A percentile compares a stretch with the other conserved stretches of the same genome.
phyloP scores from a whole-genome alignment of 2,329 filamentous ascomycete genomes.

The Ophiocordyceps robertsii region DNA sequence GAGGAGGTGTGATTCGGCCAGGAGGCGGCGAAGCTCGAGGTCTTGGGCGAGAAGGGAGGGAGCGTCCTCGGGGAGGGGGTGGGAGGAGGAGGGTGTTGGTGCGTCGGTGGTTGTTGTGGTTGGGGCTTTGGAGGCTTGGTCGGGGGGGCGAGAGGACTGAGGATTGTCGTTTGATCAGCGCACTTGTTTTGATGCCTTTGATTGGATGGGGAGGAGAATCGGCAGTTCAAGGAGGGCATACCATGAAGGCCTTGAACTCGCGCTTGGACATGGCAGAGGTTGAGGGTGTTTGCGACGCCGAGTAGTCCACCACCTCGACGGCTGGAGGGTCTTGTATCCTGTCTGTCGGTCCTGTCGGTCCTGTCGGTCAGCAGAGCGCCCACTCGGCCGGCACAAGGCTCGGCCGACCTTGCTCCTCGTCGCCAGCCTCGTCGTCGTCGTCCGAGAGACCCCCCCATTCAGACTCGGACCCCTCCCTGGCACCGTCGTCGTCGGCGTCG shows the following conservation, averaged over 20 bases:
- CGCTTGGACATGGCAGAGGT: conserved; percentile 42
- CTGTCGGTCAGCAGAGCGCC: neutral
- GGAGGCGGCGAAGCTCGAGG: conserved; percentile 76
- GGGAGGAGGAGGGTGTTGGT: conserved; percentile 6
- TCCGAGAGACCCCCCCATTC: conserved; percentile 16
- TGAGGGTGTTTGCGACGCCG: conserved; percentile 20
- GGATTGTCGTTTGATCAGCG: conserved; percentile 3
- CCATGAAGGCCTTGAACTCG: conserved; percentile 72
- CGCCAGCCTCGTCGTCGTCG: conserved; percentile 10
- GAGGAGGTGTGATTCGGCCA: conserved; percentile 85
- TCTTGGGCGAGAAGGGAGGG: conserved; percentile 75
- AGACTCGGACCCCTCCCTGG: conserved; percentile 4
- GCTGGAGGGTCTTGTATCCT: neutral
- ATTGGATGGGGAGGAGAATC: neutral
- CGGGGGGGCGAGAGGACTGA: conserved; percentile 36
- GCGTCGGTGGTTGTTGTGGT: conserved; percentile 13
- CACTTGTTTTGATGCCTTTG: too few species aligned
- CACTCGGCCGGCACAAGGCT: neutral
- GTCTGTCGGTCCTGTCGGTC: too few species aligned
- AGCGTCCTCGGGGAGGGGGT: conserved; percentile 38
- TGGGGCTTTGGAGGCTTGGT: conserved; percentile 14
- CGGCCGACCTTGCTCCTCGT: neutral
- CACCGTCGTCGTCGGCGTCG: too few species aligned
- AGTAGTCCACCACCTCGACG: conserved; percentile 52
- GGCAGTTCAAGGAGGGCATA: conserved; percentile 9